Evolutionary conservation across 2,329 filamentous ascomycete genomes (phyloP).

Genomic region (Chrysoporthe puriensis): DNA sequence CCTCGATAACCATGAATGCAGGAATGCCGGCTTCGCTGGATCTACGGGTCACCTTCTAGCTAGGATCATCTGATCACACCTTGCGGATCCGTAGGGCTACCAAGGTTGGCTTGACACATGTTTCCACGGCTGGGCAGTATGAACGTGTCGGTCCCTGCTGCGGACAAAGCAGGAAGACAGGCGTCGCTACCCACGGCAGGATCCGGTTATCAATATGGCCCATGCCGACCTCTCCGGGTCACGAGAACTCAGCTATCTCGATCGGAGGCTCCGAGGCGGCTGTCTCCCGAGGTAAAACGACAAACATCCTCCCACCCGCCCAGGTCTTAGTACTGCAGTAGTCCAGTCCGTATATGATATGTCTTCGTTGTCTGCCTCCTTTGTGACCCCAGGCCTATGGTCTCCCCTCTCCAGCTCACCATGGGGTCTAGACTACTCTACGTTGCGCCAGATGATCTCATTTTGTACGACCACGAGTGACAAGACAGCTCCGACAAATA

Average conservation of each 20-base stretch:
- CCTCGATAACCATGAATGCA: not conserved
- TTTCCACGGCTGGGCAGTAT: not conserved
- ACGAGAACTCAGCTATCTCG: not conserved
- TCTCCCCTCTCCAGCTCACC: not conserved
- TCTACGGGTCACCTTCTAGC: not conserved
- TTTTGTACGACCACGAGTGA: constrained; percentile 2
- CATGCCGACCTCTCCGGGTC: not conserved
- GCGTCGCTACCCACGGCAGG: constrained; percentile 10
- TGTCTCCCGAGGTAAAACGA: constrained; percentile 21
- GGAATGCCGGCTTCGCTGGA: not conserved
- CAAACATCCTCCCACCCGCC: constrained; percentile 21
- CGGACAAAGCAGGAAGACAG: constrained; percentile 6
- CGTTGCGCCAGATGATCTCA: constrained; percentile 3
- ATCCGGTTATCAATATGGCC: constrained; percentile 9
- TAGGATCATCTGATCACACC: not conserved
- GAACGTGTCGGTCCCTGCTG: not conserved
- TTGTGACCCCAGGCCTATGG: not conserved
- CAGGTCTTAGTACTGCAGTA: not conserved
- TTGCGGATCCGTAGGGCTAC: constrained; percentile 11
- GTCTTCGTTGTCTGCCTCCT: not conserved
- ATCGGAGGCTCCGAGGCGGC: not conserved
- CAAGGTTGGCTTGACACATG: not conserved
- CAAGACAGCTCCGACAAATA: constrained; percentile 5
- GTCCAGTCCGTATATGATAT: not conserved
- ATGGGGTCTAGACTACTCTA: constrained; percentile 2